phyloP scores from a whole-genome alignment of 345 rosid species.

The Dipteronia sinensis region DNA sequence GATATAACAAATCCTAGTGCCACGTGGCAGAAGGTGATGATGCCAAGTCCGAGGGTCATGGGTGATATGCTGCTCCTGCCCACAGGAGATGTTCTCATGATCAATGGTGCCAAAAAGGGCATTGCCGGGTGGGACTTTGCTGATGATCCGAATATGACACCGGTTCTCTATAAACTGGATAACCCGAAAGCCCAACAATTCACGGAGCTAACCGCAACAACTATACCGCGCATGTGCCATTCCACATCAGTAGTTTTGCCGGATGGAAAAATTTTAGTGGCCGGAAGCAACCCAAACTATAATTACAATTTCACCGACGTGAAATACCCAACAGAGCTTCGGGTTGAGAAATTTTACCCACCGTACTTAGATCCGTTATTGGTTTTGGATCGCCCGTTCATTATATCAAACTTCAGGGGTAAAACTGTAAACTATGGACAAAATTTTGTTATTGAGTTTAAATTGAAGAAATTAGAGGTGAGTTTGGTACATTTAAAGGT shows the following conservation, averaged over 20 bases:
- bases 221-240: conserved; percentile 46
- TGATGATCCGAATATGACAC: conserved; percentile 30
- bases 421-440: conserved; percentile 6
- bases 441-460: conserved; percentile 19
- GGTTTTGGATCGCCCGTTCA: conserved; percentile 12
- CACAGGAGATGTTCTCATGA: conserved; percentile 33
- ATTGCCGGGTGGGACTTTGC: conserved; percentile 45
- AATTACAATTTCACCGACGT: conserved; percentile 32
- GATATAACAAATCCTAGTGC: conserved; percentile 30
- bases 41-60: conserved; percentile 45
- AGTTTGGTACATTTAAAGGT: conserved; percentile 20
- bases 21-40: conserved; percentile 35
- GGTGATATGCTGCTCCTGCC: conserved; percentile 41
- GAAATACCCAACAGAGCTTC: conserved; percentile 38
- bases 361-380: conserved; percentile 35
- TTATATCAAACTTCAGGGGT: neutral
- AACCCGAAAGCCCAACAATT: conserved; percentile 23
- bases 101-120: conserved; percentile 42
- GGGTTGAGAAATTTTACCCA: conserved; percentile 51
- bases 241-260: conserved; percentile 40
- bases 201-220: conserved; percentile 22
- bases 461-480: neutral
- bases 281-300: conserved; percentile 48
- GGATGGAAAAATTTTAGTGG: conserved; percentile 45
- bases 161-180: conserved; percentile 27